A percentile compares a stretch with the other conserved stretches of the same genome.
Evolutionary conservation across 2,329 filamentous ascomycete genomes (phyloP).

Genomic region (Stagonosporopsis cucurbitacearum): DNA sequence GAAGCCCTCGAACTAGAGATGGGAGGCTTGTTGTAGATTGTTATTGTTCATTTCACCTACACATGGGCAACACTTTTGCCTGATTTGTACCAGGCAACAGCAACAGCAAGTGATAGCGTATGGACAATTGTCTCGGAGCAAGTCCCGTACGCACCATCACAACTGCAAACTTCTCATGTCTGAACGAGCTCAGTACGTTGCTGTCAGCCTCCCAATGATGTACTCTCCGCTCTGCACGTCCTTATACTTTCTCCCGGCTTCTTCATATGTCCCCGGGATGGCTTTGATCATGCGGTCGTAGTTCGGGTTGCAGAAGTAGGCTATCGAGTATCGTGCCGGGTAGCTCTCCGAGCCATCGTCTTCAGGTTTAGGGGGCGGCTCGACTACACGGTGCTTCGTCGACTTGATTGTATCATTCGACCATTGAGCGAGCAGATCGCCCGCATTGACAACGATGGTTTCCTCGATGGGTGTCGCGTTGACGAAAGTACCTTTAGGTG

Average conservation of each 20-base stretch:
- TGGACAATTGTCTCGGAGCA: too few relatives aligned
- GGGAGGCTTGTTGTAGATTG: background rate
- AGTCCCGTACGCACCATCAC: background rate
- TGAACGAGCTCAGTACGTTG: constrained; percentile 60
- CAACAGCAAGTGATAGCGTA: too few relatives aligned
- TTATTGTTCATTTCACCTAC: background rate
- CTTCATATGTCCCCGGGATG: constrained; percentile 76
- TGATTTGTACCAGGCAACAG: background rate
- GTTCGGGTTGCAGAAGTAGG: constrained; percentile 92
- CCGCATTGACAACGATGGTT: constrained; percentile 87
- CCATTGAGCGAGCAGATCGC: constrained; percentile 85
- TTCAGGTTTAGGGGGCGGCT: constrained; percentile 66
- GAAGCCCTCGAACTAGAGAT: background rate
- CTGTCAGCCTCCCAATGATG: constrained; percentile 75
- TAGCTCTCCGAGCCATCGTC: constrained; percentile 63
- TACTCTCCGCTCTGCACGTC: constrained; percentile 83
- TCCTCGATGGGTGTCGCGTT: constrained; percentile 82
- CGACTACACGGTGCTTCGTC: constrained; percentile 87
- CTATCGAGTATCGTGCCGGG: constrained; percentile 81
- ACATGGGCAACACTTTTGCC: background rate
- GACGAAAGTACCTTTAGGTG: constrained; percentile 78
- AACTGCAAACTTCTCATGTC: background rate
- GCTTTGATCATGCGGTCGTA: constrained; percentile 77
- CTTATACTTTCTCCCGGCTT: constrained; percentile 77
- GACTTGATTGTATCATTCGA: constrained; percentile 91